A percentile compares a stretch with the other conserved stretches of the same genome.
These are phyloP conservation scores for Geosmithia putterillii DNA, from an alignment of 2,329 filamentous ascomycete genomes.

Conservation along the genomic window DNA sequence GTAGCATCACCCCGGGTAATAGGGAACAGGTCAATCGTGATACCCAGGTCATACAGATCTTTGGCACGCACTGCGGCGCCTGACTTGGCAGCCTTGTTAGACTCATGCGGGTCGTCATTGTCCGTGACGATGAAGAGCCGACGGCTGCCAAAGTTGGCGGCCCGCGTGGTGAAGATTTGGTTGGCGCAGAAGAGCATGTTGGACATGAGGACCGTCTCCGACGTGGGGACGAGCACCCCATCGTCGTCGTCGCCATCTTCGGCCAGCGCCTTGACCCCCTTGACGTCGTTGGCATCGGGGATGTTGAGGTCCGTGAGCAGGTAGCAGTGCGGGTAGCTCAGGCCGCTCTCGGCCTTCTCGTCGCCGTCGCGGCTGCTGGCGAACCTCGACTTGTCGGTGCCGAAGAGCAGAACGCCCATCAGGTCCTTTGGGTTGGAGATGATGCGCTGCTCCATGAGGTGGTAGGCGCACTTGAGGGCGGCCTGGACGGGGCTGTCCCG, in stretches of 20 bases:
- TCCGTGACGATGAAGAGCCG: slow-evolving; percentile 94
- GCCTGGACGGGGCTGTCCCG: slow-evolving; percentile 69
- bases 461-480: slow-evolving; percentile 85
- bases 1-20: slow-evolving; percentile 58
- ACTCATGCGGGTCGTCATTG: slow-evolving; percentile 72
- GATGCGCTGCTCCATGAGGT: slow-evolving; percentile 95
- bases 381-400: slow-evolving; percentile 75
- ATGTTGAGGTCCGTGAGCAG: slow-evolving; percentile 80
- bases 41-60: slow-evolving; percentile 87
- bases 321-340: slow-evolving; percentile 84
- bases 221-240: slow-evolving; percentile 56
- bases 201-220: slow-evolving; percentile 65
- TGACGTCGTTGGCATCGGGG: slow-evolving; percentile 78
- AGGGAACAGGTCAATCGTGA: slow-evolving; percentile 85
- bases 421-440: slow-evolving; percentile 94
- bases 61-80: slow-evolving; percentile 80
- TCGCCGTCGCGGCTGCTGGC: slow-evolving; percentile 38
- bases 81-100: slow-evolving; percentile 60
- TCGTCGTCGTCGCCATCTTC: slow-evolving; percentile 65
- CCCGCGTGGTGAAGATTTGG: slow-evolving; percentile 89
- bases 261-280: slow-evolving; percentile 59
- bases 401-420: slow-evolving; percentile 91
- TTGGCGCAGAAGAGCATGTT: slow-evolving; percentile 92
- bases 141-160: slow-evolving; percentile 85
- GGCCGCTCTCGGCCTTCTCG: slow-evolving; percentile 26